These are phyloP conservation scores for Trichoderma gracile DNA, from an alignment of 2,329 filamentous ascomycete genomes.

Conservation along the genomic window DNA sequence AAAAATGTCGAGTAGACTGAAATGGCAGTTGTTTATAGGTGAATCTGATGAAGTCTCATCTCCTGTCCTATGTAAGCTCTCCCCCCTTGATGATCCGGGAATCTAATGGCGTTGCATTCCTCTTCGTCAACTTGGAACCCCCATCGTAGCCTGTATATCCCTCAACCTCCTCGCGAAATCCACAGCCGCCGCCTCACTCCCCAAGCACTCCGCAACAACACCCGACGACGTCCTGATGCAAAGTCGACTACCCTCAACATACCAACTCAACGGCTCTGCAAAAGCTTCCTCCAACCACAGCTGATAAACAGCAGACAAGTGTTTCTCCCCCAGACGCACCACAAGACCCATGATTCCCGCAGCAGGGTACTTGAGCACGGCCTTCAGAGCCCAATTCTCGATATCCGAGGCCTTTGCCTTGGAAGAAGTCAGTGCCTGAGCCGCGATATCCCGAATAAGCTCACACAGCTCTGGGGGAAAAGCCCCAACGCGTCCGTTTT, in stretches of 20 bases:
- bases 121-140: no score
- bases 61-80: no score
- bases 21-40: no score
- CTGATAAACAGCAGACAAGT: neutral
- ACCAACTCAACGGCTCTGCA: neutral
- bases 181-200: neutral
- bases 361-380: neutral
- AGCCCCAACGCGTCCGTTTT: neutral
- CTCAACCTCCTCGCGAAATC: neutral
- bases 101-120: no score
- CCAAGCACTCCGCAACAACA: neutral
- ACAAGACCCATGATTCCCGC: neutral
- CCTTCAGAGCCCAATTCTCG: neutral
- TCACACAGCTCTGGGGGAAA: neutral
- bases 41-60: no score
- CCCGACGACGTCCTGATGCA: neutral
- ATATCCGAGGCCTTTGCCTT: neutral
- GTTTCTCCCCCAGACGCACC: neutral
- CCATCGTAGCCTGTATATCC: neutral
- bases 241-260: neutral
- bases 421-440: neutral
- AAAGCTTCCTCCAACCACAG: neutral
- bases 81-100: no score
- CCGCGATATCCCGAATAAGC: neutral
- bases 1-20: no score